Percentiles rank a stretch among this genome's conserved stretches.
phyloP scores from a whole-genome alignment of 148 eudicot genomes.

The Bassia scoparia region DNA sequence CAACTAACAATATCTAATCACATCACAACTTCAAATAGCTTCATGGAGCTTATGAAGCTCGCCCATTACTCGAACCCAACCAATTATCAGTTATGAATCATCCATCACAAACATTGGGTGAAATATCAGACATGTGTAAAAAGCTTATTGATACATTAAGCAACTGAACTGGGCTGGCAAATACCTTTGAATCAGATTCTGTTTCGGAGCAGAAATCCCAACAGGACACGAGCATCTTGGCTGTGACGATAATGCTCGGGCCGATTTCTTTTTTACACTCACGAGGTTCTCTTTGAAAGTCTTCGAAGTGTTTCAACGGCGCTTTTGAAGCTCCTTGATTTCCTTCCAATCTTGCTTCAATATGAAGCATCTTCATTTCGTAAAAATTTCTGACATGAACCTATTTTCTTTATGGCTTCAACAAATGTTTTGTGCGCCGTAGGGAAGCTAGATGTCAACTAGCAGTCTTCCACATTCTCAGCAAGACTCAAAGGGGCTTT shows the following conservation, averaged over 20 bases:
- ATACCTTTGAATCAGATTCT: conserved; percentile 50
- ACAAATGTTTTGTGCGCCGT: conserved; percentile 61
- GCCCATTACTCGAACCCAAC: background rate
- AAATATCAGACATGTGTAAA: background rate
- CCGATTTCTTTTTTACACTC: conserved; percentile 54
- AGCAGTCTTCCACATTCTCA: conserved; percentile 16
- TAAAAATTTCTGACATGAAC: conserved; percentile 70
- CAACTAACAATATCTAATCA: conserved; percentile 2
- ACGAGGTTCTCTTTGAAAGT: conserved; percentile 65
- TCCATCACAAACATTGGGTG: background rate
- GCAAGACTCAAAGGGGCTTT: conserved; percentile 32
- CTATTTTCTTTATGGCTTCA: conserved; percentile 86
- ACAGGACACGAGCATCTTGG: conserved; percentile 67
- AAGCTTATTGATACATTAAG: background rate
- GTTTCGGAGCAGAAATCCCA: conserved; percentile 58
- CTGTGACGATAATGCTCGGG: conserved; percentile 57
- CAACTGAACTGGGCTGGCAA: background rate
- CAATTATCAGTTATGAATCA: background rate
- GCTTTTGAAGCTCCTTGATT: conserved; percentile 48
- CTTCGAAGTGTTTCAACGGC: conserved; percentile 55
- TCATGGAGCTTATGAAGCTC: background rate
- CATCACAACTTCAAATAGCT: background rate
- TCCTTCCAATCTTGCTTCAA: conserved; percentile 72
- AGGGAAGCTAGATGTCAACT: conserved; percentile 44
- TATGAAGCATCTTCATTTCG: conserved; percentile 60